Percentiles rank a stretch among this genome's conserved stretches.
Evolutionary conservation across 2,329 filamentous ascomycete genomes (phyloP).

Genomic region (Westerdykella aurantiaca): DNA sequence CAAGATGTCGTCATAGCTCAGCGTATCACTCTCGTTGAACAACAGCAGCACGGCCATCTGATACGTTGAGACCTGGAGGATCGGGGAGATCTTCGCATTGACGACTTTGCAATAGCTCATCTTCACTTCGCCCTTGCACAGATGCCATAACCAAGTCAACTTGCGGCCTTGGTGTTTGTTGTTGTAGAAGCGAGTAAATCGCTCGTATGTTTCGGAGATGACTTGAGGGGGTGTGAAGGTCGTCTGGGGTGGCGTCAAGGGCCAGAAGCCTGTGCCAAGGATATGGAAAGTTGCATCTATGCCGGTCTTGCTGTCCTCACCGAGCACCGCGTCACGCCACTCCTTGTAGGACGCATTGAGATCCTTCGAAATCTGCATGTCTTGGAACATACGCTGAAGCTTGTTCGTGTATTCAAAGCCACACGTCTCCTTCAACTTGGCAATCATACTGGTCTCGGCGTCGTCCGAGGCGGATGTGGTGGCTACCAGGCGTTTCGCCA

Average conservation of each 20-base stretch:
- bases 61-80: slow-evolving; percentile 94
- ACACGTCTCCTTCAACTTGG: slow-evolving; percentile 96
- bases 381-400: slow-evolving; percentile 98
- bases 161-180: slow-evolving; percentile 96
- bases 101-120: slow-evolving; percentile 76
- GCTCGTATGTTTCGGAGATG: slow-evolving; percentile 80
- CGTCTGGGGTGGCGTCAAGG: slow-evolving; percentile 77
- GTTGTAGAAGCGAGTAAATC: slow-evolving; percentile 87
- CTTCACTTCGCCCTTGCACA: slow-evolving; percentile 95
- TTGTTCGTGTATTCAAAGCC: slow-evolving; percentile 99
- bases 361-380: slow-evolving; percentile 98
- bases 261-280: slow-evolving; percentile 96
- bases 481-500: slow-evolving; percentile 90
- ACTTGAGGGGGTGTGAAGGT: slow-evolving; percentile 82
- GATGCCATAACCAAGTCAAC: slow-evolving; percentile 94
- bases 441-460: slow-evolving; percentile 98
- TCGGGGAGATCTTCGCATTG: slow-evolving; percentile 73
- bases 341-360: slow-evolving; percentile 85
- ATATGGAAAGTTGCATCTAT: slow-evolving; percentile 89
- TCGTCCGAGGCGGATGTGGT: slow-evolving; percentile 94
- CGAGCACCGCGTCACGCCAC: slow-evolving; percentile 61
- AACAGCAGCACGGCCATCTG: slow-evolving; percentile 94
- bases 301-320: slow-evolving; percentile 57
- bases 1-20: slow-evolving; percentile 83
- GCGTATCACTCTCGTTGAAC: slow-evolving; percentile 84